phyloP scores from a whole-genome alignment of 208 protist genomes.

The Leishmania major region DNA sequence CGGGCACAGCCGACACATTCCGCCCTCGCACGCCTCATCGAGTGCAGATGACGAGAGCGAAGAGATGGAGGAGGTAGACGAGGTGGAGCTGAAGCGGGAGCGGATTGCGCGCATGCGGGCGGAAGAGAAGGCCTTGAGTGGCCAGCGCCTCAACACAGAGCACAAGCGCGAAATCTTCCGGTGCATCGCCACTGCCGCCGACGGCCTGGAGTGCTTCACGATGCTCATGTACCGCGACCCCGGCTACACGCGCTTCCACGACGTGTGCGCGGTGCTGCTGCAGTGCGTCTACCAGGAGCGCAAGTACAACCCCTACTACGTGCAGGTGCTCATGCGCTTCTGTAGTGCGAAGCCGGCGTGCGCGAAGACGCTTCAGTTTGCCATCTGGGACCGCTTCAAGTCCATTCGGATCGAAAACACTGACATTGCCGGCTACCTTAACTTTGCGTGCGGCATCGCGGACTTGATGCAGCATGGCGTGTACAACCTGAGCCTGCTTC shows the following conservation, averaged over 20 bases:
- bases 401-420: slow-evolving; percentile 56
- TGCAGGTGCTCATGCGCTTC: slow-evolving; percentile 74
- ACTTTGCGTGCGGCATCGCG: slow-evolving; percentile 63
- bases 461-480: slow-evolving; percentile 56
- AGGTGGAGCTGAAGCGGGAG: slow-evolving; percentile 31
- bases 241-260: slow-evolving; percentile 66
- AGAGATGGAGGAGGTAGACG: slow-evolving; percentile 28
- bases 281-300: slow-evolving; percentile 77
- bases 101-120: slow-evolving; percentile 53
- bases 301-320: slow-evolving; percentile 76
- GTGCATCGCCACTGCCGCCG: slow-evolving; percentile 51
- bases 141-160: slow-evolving; percentile 79
- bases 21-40: background rate
- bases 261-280: slow-evolving; percentile 62
- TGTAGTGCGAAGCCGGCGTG: slow-evolving; percentile 58
- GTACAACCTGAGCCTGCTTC: slow-evolving; percentile 73
- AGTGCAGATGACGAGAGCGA: slow-evolving; percentile 4
- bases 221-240: slow-evolving; percentile 82
- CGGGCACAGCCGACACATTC: background rate
- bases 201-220: slow-evolving; percentile 82
- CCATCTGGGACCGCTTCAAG: slow-evolving; percentile 87
- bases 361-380: slow-evolving; percentile 80
- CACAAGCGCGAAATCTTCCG: slow-evolving; percentile 80
- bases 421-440: slow-evolving; percentile 75
- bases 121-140: slow-evolving; percentile 68